Percentiles rank a stretch among this genome's conserved stretches.
Evolutionary conservation across 176 grass and related monocot genomes (phyloP).

Genomic region (Triticum aestivum): IWGSC_CS_RefSeq_v2.1 NC_057808.1:437188449-437188948

Average conservation of each 20-base stretch:
- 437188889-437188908: neutral
- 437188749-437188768: neutral
- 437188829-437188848: neutral
- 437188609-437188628: neutral
- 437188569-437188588: neutral
- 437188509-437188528: slow-evolving; percentile 46
- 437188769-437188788: slow-evolving; percentile 14
- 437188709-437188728: neutral
- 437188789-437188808: slow-evolving; percentile 1
- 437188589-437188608: neutral
- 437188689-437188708: slow-evolving; percentile 27
- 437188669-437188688: neutral
- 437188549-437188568: slow-evolving; percentile 22
- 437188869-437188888: neutral
- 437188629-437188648: neutral
- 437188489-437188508: neutral
- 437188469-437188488: slow-evolving; percentile 19
- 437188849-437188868: neutral
- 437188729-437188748: neutral
- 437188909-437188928: neutral
- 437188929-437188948: neutral
- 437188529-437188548: slow-evolving; percentile 41
- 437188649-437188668: slow-evolving; percentile 5
- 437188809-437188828: neutral
- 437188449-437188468: slow-evolving; percentile 10